These are phyloP conservation scores for Naganishia onofrii DNA, from an alignment of 768 basidiomycete genomes.

Conservation along the genomic window DNA sequence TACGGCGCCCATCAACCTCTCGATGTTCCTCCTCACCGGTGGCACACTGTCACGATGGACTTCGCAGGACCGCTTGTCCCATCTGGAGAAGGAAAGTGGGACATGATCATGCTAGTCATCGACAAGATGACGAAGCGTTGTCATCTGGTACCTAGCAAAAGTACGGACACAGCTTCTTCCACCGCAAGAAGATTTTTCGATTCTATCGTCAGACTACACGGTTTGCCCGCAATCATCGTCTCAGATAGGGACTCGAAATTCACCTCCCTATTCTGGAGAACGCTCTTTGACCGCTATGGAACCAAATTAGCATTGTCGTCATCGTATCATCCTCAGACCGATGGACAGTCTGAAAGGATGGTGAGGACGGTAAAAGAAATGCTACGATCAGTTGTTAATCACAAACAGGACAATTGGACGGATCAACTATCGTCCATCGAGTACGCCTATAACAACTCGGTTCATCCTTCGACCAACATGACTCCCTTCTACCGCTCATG, in stretches of 20 bases:
- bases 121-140: conserved; percentile 53
- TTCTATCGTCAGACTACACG: conserved; percentile 33
- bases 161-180: conserved; percentile 44
- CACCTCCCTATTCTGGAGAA: conserved; percentile 55
- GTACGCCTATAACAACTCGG: conserved; percentile 6
- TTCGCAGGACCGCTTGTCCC: conserved; percentile 13
- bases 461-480: neutral
- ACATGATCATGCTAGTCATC: conserved; percentile 53
- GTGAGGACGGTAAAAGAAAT: conserved; percentile 34
- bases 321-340: conserved; percentile 56
- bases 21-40: too few species aligned
- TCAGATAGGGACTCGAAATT: conserved; percentile 56
- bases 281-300: conserved; percentile 48
- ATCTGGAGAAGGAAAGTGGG: conserved; percentile 1
- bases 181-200: conserved; percentile 34
- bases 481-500: neutral
- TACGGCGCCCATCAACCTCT: conserved; percentile 48
- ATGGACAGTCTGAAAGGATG: conserved; percentile 50
- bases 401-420: conserved; percentile 42
- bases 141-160: conserved; percentile 54
- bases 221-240: conserved; percentile 54
- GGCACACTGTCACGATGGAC: conserved; percentile 49
- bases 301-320: conserved; percentile 53
- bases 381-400: conserved; percentile 23
- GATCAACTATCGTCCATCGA: conserved; percentile 4